Evolutionary conservation across 176 grass and related monocot genomes (phyloP).

Genomic region (Bolboschoenus planiculmis): DNA sequence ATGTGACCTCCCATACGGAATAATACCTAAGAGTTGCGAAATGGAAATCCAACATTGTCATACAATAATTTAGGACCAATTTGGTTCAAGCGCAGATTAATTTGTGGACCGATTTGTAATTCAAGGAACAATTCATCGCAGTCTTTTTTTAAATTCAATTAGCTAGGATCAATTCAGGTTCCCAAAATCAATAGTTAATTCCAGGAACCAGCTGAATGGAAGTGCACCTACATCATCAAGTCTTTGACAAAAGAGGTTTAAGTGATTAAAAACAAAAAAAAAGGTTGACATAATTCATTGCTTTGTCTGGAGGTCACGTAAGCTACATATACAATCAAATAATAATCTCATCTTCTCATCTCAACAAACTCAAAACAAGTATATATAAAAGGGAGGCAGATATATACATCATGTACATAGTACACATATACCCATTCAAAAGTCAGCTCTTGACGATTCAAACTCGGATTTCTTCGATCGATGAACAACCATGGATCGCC

Average conservation of each 20-base stretch:
- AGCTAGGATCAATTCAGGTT: background rate
- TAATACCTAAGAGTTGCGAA: no score
- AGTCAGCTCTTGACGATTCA: background rate
- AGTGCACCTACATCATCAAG: background rate
- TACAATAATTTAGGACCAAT: background rate
- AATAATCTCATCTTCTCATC: background rate
- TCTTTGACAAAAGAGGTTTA: background rate
- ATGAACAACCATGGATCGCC: background rate
- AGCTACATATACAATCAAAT: background rate
- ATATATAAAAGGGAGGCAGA: background rate
- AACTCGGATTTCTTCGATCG: background rate
- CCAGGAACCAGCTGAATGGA: background rate
- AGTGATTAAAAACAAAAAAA: background rate
- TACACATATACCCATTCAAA: background rate
- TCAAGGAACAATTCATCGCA: background rate
- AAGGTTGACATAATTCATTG: no score
- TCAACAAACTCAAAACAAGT: background rate
- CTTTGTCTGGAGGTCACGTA: background rate
- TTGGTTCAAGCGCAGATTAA: background rate
- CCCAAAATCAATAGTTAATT: background rate
- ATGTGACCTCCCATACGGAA: no score
- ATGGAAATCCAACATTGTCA: no score
- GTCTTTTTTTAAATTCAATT: background rate
- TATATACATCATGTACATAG: background rate
- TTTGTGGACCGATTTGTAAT: background rate